Evolutionary conservation across 2,329 filamentous ascomycete species (phyloP).

Genomic region (Beauveria varroae): DNA sequence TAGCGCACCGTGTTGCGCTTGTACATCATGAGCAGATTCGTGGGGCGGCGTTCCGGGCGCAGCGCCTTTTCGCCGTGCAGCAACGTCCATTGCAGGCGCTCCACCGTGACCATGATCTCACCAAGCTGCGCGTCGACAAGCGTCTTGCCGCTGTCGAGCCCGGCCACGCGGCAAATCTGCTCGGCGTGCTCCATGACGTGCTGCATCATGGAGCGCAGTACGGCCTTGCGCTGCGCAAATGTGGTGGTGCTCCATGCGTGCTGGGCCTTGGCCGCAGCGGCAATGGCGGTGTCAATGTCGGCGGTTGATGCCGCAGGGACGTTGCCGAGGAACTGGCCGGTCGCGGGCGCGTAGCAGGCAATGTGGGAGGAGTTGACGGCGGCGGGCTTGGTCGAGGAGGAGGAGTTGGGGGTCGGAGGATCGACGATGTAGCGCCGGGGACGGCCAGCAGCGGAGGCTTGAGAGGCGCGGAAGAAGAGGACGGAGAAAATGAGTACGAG

Average conservation of each 20-base stretch:
- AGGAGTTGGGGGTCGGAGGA: slow-evolving; percentile 48
- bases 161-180: slow-evolving; percentile 75
- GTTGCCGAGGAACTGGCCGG: slow-evolving; percentile 72
- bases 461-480: slow-evolving; percentile 22
- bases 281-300: slow-evolving; percentile 72
- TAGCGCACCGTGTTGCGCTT: slow-evolving; percentile 88
- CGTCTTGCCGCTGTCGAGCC: slow-evolving; percentile 92
- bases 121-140: slow-evolving; percentile 90
- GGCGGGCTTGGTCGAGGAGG: slow-evolving; percentile 51
- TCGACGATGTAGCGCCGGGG: slow-evolving; percentile 54
- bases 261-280: slow-evolving; percentile 68
- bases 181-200: slow-evolving; percentile 86
- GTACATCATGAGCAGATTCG: slow-evolving; percentile 90
- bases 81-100: slow-evolving; percentile 94
- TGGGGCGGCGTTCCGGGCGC: slow-evolving; percentile 63
- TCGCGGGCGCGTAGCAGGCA: slow-evolving; percentile 85
- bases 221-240: slow-evolving; percentile 68
- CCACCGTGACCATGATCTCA: slow-evolving; percentile 86
- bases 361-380: slow-evolving; percentile 58
- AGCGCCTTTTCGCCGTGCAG: slow-evolving; percentile 81
- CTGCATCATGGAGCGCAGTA: slow-evolving; percentile 73
- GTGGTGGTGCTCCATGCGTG: slow-evolving; percentile 67
- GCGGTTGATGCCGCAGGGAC: slow-evolving; percentile 69
- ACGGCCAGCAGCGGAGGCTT: slow-evolving; percentile 26
- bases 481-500: slow-evolving; percentile 24